Percentiles rank a stretch among this genome's conserved stretches.
phyloP scores from a whole-genome alignment of 2,329 filamentous ascomycete species.

The Fusarium continuum region DNA sequence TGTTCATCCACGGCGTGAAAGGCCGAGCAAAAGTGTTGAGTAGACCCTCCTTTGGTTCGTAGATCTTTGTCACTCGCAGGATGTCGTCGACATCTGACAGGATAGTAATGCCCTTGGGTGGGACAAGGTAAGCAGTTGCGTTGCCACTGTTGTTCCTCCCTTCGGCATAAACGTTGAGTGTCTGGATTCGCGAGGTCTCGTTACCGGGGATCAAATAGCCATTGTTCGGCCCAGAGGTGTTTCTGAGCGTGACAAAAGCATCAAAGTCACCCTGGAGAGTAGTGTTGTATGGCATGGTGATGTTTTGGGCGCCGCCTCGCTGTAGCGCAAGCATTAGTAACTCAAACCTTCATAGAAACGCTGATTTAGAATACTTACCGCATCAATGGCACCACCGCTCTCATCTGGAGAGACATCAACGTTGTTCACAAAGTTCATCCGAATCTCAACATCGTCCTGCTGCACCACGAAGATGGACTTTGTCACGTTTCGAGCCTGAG shows the following conservation, averaged over 20 bases:
- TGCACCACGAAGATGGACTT: conserved; percentile 79
- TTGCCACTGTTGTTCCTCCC: conserved; percentile 72
- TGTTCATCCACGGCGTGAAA: conserved; percentile 79
- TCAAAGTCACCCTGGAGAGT: conserved; percentile 78
- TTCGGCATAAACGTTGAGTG: conserved; percentile 73
- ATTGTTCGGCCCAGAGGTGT: conserved; percentile 60
- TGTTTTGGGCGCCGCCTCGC: conserved; percentile 67
- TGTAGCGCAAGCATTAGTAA: conserved; percentile 20
- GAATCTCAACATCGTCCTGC: conserved; percentile 70
- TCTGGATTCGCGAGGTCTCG: conserved; percentile 70
- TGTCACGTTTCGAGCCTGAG: conserved; percentile 77
- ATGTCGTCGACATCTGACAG: conserved; percentile 85
- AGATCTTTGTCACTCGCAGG: conserved; percentile 82
- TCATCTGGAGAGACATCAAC: conserved; percentile 60
- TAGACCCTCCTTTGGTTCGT: conserved; percentile 76
- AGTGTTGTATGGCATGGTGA: conserved; percentile 72
- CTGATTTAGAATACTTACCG: conserved; percentile 45
- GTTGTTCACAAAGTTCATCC: conserved; percentile 64
- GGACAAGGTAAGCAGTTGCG: conserved; percentile 79
- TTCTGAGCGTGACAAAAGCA: conserved; percentile 70
- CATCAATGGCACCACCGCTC: conserved; percentile 61
- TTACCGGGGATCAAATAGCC: conserved; percentile 69
- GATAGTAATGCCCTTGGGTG: conserved; percentile 73
- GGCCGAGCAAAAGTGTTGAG: conserved; percentile 79
- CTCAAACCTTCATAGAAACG: no score